A percentile compares a stretch with the other conserved stretches of the same genome.
Evolutionary conservation across 2,329 filamentous ascomycete genomes (phyloP).

Genomic region (Thelonectria rubi): DNA sequence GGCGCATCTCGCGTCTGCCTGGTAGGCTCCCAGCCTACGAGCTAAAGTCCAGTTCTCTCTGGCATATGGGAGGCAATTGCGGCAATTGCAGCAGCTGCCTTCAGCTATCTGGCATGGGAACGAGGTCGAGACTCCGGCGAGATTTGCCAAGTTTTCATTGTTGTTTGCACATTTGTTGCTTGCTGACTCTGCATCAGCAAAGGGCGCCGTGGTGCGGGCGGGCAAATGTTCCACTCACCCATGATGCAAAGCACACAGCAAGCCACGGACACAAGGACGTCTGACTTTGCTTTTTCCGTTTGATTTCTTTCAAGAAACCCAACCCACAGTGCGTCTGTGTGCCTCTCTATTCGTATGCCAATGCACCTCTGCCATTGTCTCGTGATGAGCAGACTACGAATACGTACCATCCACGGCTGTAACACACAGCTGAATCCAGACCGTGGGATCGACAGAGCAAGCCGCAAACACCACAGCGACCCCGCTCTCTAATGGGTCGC

Average conservation of each 20-base stretch:
- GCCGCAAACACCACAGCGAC: slow-evolving; percentile 16
- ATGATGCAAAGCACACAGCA: neutral
- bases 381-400: too few species aligned
- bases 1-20: neutral
- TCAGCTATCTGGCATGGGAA: neutral
- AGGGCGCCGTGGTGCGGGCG: neutral
- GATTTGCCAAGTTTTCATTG: neutral
- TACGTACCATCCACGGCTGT: too few species aligned
- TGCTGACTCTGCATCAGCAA: neutral
- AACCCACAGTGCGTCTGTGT: neutral
- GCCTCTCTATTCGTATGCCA: too few species aligned
- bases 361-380: slow-evolving; percentile 1
- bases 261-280: neutral
- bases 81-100: neutral
- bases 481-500: slow-evolving; percentile 1
- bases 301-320: neutral
- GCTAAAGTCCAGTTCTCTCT: neutral
- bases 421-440: slow-evolving; percentile 6
- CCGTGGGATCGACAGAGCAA: slow-evolving; percentile 22
- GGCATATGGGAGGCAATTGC: neutral
- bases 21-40: neutral
- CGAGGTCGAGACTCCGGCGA: neutral
- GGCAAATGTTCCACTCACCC: neutral
- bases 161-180: neutral
- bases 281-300: neutral